Evolutionary conservation across 768 basidiomycete genomes (phyloP), one percentile per base, ranked within the genome.

Genomic region (Cystobasidium tubakii): DNA sequence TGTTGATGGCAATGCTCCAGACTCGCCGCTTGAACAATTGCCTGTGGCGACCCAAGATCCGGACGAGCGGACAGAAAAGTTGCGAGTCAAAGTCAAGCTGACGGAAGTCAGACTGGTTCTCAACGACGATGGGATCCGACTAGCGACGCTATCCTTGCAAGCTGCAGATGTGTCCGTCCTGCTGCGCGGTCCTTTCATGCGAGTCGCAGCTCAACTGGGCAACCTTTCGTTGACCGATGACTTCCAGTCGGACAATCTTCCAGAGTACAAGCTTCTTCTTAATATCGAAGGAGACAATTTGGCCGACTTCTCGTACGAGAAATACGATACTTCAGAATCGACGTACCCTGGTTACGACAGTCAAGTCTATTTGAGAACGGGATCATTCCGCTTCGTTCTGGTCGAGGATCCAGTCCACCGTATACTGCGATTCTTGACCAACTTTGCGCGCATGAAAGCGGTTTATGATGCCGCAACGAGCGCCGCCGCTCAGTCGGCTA

Each of bases 221-320:
- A 90, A 87, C 77, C 84, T 99, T 36, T 87, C 89, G 3, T 82
- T 99, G 70, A 86, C 84, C 75, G 94, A 97, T 78, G 79, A 83
- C 62, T 86, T 87, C 43, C 77, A 83, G 23, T 80, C 82, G 7
- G 81, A 83, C 44, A 83, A 84, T 21, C 84, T 86, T 25, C 84
- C 86, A 1, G 86, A 87, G 62, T 94, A 94, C 83, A 89, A 90
- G 79, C 86, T 91, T 76, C 85, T 98, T 2, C 82, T 98, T 72
- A 90, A 92, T 36, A 97, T 98, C 72, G 91, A 98, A 78, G 96
- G 94, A 62, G 86, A 90, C 78, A 89, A 97, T 79, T 88, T 99
- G 46, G 94, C 92, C 21, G 90, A 95, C 81, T 91, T 99, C 83
- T 86, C 85, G 69, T 99, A 98, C 81, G 89, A 94, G 80, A 98